Conservation (phyloP, 106 monocot species). For the Narthecium ossifragum region DNA sequence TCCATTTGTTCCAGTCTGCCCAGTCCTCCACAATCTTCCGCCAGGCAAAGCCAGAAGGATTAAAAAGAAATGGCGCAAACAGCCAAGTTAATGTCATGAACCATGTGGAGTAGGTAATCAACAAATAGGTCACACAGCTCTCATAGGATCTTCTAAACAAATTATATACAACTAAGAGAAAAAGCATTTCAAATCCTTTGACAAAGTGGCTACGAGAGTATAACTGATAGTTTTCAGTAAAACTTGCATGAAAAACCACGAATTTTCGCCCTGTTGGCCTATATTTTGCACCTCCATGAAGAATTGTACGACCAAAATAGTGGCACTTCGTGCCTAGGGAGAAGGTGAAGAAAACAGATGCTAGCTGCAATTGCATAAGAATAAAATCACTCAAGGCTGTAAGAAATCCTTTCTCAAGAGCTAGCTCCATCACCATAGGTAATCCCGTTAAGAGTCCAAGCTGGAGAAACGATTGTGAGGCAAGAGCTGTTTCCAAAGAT, state of each 20-base stretch:
- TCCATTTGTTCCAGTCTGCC: constrained; percentile 73
- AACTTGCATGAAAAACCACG: constrained; percentile 77
- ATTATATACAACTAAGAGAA: constrained; percentile 56
- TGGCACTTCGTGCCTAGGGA: constrained; percentile 81
- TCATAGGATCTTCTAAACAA: constrained; percentile 45
- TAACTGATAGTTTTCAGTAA: constrained; percentile 76
- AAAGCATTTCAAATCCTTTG: constrained; percentile 77
- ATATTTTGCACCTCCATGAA: constrained; percentile 81
- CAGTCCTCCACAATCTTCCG: constrained; percentile 74
- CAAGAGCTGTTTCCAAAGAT: constrained; percentile 75
- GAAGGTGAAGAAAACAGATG: constrained; percentile 80
- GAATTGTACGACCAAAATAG: constrained; percentile 68
- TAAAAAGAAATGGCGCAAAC: constrained; percentile 74
- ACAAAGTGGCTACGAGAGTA: constrained; percentile 94
- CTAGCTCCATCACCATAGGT: constrained; percentile 81
- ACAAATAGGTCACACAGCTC: constrained; percentile 36
- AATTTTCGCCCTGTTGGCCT: constrained; percentile 66
- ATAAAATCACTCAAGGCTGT: constrained; percentile 58
- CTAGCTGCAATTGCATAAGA: constrained; percentile 75
- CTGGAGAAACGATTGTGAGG: constrained; percentile 71
- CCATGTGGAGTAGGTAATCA: constrained; percentile 74
- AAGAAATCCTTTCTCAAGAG: constrained; percentile 69
- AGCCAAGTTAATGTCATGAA: constrained; percentile 77
- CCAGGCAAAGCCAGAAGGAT: constrained; percentile 85
- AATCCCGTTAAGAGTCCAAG: constrained; percentile 72